These are phyloP conservation scores for Pseudocercospora ulei DNA, from an alignment of 2,329 filamentous ascomycete genomes.

Conservation along the genomic window DNA sequence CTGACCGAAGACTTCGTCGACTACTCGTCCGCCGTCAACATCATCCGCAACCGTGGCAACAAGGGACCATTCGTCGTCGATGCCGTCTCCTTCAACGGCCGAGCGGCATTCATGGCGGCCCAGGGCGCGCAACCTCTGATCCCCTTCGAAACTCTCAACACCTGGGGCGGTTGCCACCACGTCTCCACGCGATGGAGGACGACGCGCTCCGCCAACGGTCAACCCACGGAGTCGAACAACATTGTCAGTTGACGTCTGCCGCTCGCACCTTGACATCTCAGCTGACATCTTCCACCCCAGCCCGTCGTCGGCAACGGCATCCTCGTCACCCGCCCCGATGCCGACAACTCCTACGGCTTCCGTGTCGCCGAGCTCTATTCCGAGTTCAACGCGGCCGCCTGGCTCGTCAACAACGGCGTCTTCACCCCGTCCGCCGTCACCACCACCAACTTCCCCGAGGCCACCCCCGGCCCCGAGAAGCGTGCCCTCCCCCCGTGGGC, in stretches of 20 bases:
- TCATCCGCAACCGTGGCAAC: conserved; percentile 28
- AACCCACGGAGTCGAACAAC: conserved; percentile 25
- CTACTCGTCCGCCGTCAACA: conserved; percentile 30
- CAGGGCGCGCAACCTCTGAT: conserved; percentile 29
- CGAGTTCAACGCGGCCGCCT: conserved; percentile 31
- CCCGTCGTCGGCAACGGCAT: conserved; percentile 27
- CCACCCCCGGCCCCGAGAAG: conserved; percentile 14
- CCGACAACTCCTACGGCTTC: conserved; percentile 25
- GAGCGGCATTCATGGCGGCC: conserved; percentile 27
- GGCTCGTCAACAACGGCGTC: conserved; percentile 29
- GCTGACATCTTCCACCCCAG: conserved; percentile 12
- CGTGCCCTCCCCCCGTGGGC: conserved; percentile 9
- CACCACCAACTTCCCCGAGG: conserved; percentile 18
- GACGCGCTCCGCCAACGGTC: conserved; percentile 23
- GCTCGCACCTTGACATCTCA: neutral
- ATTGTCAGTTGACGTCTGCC: conserved; percentile 23
- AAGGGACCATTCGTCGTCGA: conserved; percentile 25
- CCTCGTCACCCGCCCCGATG: conserved; percentile 24
- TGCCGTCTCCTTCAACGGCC: conserved; percentile 24
- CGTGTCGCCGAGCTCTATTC: conserved; percentile 28
- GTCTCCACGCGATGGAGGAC: conserved; percentile 28
- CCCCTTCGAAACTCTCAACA: conserved; percentile 29
- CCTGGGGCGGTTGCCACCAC: conserved; percentile 27
- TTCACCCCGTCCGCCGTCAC: conserved; percentile 23
- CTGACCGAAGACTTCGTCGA: conserved; percentile 30